Base-by-base conservation (phyloP, 768 basidiomycete species). In the Termitomyces sp. region DNA sequence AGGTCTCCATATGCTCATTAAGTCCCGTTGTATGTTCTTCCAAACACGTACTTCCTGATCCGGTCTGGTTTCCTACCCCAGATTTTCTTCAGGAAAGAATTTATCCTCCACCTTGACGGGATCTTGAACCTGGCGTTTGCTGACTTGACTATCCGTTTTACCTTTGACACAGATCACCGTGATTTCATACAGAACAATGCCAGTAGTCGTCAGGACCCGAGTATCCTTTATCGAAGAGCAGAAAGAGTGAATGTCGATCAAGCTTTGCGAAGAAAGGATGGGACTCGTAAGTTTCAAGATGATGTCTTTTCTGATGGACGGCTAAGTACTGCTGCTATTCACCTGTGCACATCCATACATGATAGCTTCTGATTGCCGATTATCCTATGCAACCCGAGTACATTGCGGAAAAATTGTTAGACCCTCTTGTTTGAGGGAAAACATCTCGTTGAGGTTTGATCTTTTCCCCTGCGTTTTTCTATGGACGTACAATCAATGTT, bases 201-300 rank as follows among this genome's bases (percentile, higher is more conserved):
- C 0, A 86, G 83, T 66, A 86, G 85, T 63, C 92, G 92, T 69
- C 76, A 92, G 12, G 90, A 93, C 66, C 67, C 92, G 42, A 85
- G 84, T 63, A 78, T 87, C 8, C 67, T 92, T 7, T 92, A 92
- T 61, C 91, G 90, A 0, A 82, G 66, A 66, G 82, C 73, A 29
- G 71, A 80, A 31, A 59, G 55, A n/a, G n/a, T n/a, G n/a, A n/a
- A n/a, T n/a, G n/a, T n/a, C 3, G 64, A 81, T 34, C 64, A 66
- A 2, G 76, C n/a, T n/a, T n/a, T 92, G 19, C 77, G 90, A 54
- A 77, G 72, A 59, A 75, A 77, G 51, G 85, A 89, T 64, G 90
- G 90, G 2, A 76, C 82, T 0, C 91, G 91, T 1, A 75, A 69
- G 57, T 72, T 93, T 21, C 78, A 73, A 70, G 75, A 83, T 21